phyloP scores from a whole-genome alignment of 805 yeast species.

The Wickerhamomyces tratensis region DNA sequence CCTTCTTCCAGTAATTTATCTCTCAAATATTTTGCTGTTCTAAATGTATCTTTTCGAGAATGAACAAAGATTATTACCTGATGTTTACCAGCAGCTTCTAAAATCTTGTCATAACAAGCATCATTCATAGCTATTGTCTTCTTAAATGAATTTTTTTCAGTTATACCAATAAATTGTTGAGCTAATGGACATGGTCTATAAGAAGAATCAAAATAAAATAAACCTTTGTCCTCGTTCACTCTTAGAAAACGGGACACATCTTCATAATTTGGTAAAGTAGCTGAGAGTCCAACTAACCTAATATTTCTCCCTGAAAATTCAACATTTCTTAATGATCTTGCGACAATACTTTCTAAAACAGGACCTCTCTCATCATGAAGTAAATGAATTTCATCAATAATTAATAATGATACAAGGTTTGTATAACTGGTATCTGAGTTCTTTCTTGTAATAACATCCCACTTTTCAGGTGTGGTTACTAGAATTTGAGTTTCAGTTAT shows the following conservation, averaged over 20 bases:
- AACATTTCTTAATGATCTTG: conserved; percentile 50
- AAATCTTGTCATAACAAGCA: conserved; percentile 75
- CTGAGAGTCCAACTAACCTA: conserved; percentile 80
- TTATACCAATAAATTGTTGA: conserved; percentile 82
- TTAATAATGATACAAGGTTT: conserved; percentile 54
- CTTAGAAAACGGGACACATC: conserved; percentile 80
- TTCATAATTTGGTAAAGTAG: conserved; percentile 80
- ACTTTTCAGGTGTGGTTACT: conserved; percentile 93
- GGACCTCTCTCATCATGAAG: conserved; percentile 95
- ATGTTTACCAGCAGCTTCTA: conserved; percentile 55
- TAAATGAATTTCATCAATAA: conserved; percentile 89
- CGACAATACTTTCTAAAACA: conserved; percentile 79
- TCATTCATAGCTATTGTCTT: conserved; percentile 78
- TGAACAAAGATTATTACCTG: conserved; percentile 90
- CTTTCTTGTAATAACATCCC: conserved; percentile 94
- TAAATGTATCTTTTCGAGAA: conserved; percentile 83
- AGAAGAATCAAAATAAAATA: conserved; percentile 75
- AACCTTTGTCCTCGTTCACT: conserved; percentile 48
- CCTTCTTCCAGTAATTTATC: conserved; percentile 52
- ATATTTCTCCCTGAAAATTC: conserved; percentile 37
- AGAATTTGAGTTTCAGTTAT: conserved; percentile 70
- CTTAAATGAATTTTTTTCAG: conserved; percentile 73
- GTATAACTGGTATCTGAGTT: conserved; percentile 56
- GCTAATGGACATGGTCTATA: conserved; percentile 90
- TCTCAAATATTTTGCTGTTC: conserved; percentile 68